A percentile compares a stretch with the other conserved stretches of the same genome.
phyloP scores from a whole-genome alignment of 1,284 basidiomycete species.

The Abortiporus biennis region DNA sequence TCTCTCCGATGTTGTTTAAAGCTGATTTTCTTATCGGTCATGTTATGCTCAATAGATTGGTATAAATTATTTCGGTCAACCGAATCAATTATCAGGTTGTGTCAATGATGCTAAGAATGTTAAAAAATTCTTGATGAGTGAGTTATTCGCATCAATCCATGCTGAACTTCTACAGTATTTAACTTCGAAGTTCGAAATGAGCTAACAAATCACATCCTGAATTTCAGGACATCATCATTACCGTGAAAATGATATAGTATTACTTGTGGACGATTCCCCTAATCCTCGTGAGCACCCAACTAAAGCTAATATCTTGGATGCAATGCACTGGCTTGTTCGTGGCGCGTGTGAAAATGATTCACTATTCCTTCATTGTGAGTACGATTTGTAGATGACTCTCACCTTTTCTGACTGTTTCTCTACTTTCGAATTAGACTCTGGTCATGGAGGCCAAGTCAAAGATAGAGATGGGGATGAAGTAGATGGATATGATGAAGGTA shows the following conservation, averaged over 20 bases:
- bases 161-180: too few species aligned
- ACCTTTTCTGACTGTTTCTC: neutral
- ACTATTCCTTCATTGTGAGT: constrained; percentile 81
- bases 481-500: constrained; percentile 69
- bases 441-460: constrained; percentile 78
- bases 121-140: constrained; percentile 64
- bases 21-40: constrained; percentile 7
- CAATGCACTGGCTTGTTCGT: constrained; percentile 84
- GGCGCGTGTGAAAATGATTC: constrained; percentile 75
- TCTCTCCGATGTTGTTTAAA: neutral
- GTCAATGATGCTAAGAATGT: constrained; percentile 80
- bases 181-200: too few species aligned
- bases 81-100: constrained; percentile 65
- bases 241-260: constrained; percentile 64
- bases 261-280: constrained; percentile 70
- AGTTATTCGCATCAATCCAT: constrained; percentile 19
- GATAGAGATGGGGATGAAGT: constrained; percentile 66
- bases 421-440: constrained; percentile 56
- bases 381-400: neutral
- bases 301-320: constrained; percentile 71
- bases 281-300: constrained; percentile 67
- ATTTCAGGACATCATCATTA: constrained; percentile 64
- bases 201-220: too few species aligned
- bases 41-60: constrained; percentile 70
- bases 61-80: constrained; percentile 72